Evolutionary conservation across 352 stramenopile genomes (phyloP).

Genomic region (Globisporangium recalcitrans): DNA sequence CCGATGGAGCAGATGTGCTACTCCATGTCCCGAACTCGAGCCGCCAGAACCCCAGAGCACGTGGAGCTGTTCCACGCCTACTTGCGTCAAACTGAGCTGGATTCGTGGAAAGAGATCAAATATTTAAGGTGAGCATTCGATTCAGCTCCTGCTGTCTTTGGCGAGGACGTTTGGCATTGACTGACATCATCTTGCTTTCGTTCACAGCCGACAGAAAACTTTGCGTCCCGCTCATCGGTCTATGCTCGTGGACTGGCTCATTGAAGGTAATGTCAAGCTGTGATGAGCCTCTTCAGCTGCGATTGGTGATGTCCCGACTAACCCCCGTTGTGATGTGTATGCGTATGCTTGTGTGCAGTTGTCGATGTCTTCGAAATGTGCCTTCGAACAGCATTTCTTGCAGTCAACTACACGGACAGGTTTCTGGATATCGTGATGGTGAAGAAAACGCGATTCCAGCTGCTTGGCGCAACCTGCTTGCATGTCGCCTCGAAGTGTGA

Average conservation of each 20-base stretch:
- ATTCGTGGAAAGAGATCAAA: conserved; percentile 85
- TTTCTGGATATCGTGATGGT: conserved; percentile 87
- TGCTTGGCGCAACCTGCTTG: conserved; percentile 87
- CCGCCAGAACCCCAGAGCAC: conserved; percentile 57
- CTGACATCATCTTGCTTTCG: conserved; percentile 3
- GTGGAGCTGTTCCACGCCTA: conserved; percentile 78
- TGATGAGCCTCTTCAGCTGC: not conserved
- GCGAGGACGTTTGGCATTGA: not conserved
- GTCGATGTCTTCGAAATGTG: conserved; percentile 93
- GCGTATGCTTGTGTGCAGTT: conserved; percentile 33
- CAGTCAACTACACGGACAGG: conserved; percentile 89
- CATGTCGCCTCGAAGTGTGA: conserved; percentile 90
- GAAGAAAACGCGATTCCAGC: conserved; percentile 85
- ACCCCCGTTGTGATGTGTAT: conserved; percentile 7
- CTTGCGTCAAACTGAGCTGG: conserved; percentile 66
- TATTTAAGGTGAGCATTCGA: conserved; percentile 59
- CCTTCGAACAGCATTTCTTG: conserved; percentile 83
- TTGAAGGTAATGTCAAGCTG: conserved; percentile 57
- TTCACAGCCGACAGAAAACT: conserved; percentile 65
- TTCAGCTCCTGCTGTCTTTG: not conserved
- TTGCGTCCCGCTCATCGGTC: conserved; percentile 79
- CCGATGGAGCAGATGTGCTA: conserved; percentile 79
- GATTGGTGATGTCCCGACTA: not conserved
- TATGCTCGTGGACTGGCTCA: conserved; percentile 91
- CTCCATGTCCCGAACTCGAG: conserved; percentile 38